A percentile compares a stretch with the other conserved stretches of the same genome.
These are phyloP conservation scores for Aspergillus thermomutatus DNA, from an alignment of 2,329 filamentous ascomycete genomes.

Conservation along the genomic window DNA sequence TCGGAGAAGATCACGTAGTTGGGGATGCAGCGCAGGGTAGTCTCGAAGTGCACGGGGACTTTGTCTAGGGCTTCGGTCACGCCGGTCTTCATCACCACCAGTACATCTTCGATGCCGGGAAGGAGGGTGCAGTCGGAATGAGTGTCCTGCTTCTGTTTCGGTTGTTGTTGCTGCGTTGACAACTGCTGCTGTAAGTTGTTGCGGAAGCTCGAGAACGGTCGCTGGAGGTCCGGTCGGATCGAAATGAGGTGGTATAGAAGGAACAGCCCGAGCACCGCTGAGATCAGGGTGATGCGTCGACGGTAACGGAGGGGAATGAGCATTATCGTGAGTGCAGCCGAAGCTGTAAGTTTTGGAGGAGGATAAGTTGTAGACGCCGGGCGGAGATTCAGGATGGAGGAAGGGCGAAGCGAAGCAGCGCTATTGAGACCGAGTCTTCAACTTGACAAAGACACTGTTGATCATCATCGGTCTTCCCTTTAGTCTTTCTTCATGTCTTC, in stretches of 20 bases:
- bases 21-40: constrained; percentile 54
- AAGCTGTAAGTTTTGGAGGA: background rate
- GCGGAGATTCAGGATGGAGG: background rate
- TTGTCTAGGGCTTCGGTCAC: constrained; percentile 56
- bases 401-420: background rate
- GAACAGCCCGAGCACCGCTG: constrained; percentile 56
- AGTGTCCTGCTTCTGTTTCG: constrained; percentile 2
- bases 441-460: background rate
- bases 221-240: constrained; percentile 60
- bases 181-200: constrained; percentile 42
- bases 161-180: constrained; percentile 6
- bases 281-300: constrained; percentile 42
- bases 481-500: background rate
- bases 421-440: constrained; percentile 9
- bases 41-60: constrained; percentile 53
- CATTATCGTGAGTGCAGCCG: constrained; percentile 24
- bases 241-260: constrained; percentile 57
- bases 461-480: constrained; percentile 6
- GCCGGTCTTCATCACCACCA: constrained; percentile 58
- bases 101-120: constrained; percentile 49
- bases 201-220: background rate
- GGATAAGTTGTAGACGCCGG: constrained; percentile 2
- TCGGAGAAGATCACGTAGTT: constrained; percentile 59
- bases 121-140: constrained; percentile 28
- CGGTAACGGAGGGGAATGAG: constrained; percentile 40